Percentiles rank a stretch among this genome's conserved stretches.
Conservation (phyloP, 106 monocot species). For the Phalaenopsis aphrodite region DNA sequence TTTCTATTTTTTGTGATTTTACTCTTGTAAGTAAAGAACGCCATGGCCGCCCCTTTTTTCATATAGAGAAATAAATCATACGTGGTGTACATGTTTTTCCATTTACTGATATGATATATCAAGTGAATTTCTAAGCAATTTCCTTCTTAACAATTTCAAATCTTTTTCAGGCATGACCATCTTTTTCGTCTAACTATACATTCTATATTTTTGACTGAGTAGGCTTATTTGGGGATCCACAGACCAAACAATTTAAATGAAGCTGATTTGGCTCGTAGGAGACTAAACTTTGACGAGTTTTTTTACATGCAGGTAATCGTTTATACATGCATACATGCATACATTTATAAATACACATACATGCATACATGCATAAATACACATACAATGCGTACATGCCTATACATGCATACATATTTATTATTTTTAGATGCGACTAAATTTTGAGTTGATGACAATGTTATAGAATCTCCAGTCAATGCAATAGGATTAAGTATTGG, state of each 20-base stretch:
- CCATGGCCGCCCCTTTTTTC: neutral
- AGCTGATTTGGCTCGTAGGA: slow-evolving; percentile 87
- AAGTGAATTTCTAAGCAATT: no score
- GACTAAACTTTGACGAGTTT: slow-evolving; percentile 96
- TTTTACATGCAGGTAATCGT: slow-evolving; percentile 86
- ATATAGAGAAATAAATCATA: neutral
- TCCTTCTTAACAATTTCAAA: no score
- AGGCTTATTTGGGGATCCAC: slow-evolving; percentile 92
- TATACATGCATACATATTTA: no score
- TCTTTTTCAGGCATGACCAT: neutral
- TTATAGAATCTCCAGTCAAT: no score
- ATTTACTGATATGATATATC: no score
- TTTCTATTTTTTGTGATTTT: neutral
- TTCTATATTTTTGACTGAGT: slow-evolving; percentile 9
- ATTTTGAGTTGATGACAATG: no score
- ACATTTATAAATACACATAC: neutral
- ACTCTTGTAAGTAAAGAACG: neutral
- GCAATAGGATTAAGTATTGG: no score
- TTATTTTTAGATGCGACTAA: no score
- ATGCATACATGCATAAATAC: neutral
- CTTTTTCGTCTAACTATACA: neutral
- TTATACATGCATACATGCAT: no score
- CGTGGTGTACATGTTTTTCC: no score
- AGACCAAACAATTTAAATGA: slow-evolving; percentile 52
- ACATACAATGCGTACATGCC: no score